These are phyloP conservation scores for Phytophthora crassamura DNA, from an alignment of 352 stramenopile genomes.

Conservation along the genomic window DNA sequence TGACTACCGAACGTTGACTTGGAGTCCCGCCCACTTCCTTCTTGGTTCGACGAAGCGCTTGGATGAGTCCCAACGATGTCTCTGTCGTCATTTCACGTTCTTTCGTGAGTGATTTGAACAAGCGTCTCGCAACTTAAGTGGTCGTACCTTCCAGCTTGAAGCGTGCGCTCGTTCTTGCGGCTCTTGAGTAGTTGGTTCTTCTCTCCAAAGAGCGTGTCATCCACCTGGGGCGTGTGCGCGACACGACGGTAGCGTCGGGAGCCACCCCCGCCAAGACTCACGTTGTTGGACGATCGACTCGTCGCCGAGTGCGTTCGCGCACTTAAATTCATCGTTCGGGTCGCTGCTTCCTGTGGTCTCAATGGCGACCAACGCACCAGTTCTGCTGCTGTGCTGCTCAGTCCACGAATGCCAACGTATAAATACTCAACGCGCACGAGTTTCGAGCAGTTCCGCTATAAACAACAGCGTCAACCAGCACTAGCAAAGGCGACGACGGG, in stretches of 20 bases:
- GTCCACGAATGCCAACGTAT: slow-evolving; percentile 12
- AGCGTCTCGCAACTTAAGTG: neutral
- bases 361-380: slow-evolving; percentile 8
- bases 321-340: slow-evolving; percentile 30
- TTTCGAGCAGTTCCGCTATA: slow-evolving; percentile 20
- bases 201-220: slow-evolving; percentile 78
- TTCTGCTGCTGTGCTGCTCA: neutral
- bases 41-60: slow-evolving; percentile 32
- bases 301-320: slow-evolving; percentile 37
- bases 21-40: slow-evolving; percentile 25
- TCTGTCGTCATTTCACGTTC: slow-evolving; percentile 14
- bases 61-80: slow-evolving; percentile 48
- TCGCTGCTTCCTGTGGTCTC: slow-evolving; percentile 3
- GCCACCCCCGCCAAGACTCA: slow-evolving; percentile 16
- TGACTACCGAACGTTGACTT: slow-evolving; percentile 15
- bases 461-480: slow-evolving; percentile 7
- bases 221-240: slow-evolving; percentile 63
- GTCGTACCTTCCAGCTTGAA: slow-evolving; percentile 62
- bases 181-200: slow-evolving; percentile 53
- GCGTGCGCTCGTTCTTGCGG: slow-evolving; percentile 60
- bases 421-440: slow-evolving; percentile 14
- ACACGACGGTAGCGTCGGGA: slow-evolving; percentile 69
- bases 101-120: neutral
- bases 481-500: neutral
- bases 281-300: slow-evolving; percentile 38